Evolutionary conservation across 2,329 filamentous ascomycete genomes (phyloP), one percentile per base, ranked within the genome.

Genomic region (Colletotrichum chlorophyti): DNA sequence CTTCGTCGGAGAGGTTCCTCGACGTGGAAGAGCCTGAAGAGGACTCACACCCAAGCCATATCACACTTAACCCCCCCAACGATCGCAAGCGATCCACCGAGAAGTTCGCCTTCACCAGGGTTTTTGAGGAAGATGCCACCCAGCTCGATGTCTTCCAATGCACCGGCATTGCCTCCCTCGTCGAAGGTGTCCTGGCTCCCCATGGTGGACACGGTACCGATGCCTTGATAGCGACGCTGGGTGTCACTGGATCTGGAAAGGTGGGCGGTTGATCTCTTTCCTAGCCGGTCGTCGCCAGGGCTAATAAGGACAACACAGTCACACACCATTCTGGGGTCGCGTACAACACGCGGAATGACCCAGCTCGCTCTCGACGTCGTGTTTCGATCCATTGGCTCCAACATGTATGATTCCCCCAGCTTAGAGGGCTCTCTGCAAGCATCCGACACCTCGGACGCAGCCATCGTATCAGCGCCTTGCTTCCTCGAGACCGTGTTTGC

Each of bases 221-320:
- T 81, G 93, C 91, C 9, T 77, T 98, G 53, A 79, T 99, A 51
- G 95, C 95, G 26, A 98, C 95, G 6, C 75, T 99, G 57, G 95
- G 95, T 14, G 93, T 97, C 38, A 97, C 94, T 7, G 95, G 95
- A 11, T 97, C 93, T 46, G 95, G 95, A 73, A 99, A 99, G 87
- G 94, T 96, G 24, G 4, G 8, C 35, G 12, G 67, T 45, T 68
- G 58, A 40, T 52, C 29, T 14, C 4, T 49, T 19, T 24, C 4
- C 5, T 14, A 14, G 4, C 21, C 24, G 9, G 3, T 24, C 17
- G 19, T 17, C 1, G 10, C 35, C 2, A 9, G 5, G 37, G 5
- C 47, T 49, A 32, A 64, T 23, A 11, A 21, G 19, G 42, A 19
- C 17, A 7, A 32, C 6, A n/a, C 69, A 97, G 94, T 96, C 91